phyloP scores from a whole-genome alignment of 139 green algal genomes.

The Yamagishiella unicocca region DNA sequence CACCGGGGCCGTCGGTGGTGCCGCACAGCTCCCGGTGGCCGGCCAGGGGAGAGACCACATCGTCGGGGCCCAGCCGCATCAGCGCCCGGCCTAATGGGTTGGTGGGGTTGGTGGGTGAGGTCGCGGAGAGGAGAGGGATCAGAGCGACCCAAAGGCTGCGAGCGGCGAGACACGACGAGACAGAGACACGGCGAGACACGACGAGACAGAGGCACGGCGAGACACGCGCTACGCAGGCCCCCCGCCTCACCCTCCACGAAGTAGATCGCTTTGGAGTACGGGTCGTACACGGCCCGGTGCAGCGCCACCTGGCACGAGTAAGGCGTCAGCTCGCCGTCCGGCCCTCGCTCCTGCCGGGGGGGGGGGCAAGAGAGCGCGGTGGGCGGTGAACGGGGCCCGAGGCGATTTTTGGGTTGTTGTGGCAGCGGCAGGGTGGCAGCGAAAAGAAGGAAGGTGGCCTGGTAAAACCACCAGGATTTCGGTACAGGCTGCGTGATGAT shows the following conservation, averaged over 20 bases:
- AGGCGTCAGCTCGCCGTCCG: background rate
- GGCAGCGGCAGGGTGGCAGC: no score
- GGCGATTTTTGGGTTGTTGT: no score
- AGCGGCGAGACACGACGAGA: background rate
- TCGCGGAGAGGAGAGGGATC: background rate
- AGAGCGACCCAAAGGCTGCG: background rate
- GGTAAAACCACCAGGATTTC: no score
- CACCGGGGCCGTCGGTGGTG: conserved; percentile 7
- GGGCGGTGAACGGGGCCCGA: no score
- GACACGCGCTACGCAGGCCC: background rate
- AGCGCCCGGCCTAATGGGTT: conserved; percentile 11
- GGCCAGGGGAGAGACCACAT: conserved; percentile 9
- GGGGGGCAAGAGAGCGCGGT: background rate
- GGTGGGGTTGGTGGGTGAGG: background rate
- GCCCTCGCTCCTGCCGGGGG: conserved; percentile 11
- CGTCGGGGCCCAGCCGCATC: conserved; percentile 18
- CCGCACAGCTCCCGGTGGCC: conserved; percentile 32
- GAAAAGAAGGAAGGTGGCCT: no score
- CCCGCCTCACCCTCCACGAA: conserved; percentile 21
- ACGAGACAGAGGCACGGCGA: background rate
- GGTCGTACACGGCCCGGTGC: conserved; percentile 27
- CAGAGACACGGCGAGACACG: background rate
- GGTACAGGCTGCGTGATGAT: no score
- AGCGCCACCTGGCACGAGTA: conserved; percentile 34
- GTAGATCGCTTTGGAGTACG: background rate